Evolutionary conservation across 2,329 filamentous ascomycete genomes (phyloP), one percentile per base, ranked within the genome.

Genomic region (Verticillium tricorpus): DNA sequence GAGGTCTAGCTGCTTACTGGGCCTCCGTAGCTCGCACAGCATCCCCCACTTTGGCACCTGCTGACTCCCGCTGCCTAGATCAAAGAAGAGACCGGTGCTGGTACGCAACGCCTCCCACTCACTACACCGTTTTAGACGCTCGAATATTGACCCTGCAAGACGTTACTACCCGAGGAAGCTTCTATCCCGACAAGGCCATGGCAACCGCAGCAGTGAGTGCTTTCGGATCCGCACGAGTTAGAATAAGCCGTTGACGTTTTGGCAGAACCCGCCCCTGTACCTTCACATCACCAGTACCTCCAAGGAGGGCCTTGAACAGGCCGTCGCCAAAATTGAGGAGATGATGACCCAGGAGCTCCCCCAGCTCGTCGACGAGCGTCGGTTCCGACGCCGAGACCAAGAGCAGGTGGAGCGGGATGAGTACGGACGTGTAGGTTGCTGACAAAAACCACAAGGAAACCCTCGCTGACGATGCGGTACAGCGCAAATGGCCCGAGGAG

Each of bases 401-500:
- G 91, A 95, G 67, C 85, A 85, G 62, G 87, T 96, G 56, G 95
- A 98, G 76, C 87, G 92, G 63, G 94, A 97, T 71, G 92, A 97
- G 72, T 93, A 89, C 74, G 94, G 93, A 67, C 87, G 94, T 71
- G 92, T 96, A 86, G 72, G 83, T 73, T 64, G 63, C 50, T n/a
- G n/a, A 54, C 54, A 22, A 57, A 37, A 17, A n/a, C 15, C 17
- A 39, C 62, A 64, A 39, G 37, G 31, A 32, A n/a, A 22, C 17
- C 14, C 34, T 31, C 55, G 54, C 64, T 69, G 63, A 71, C 60
- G 57, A 40, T 52, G n/a, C 45, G 28, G 28, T 28, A 35, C 67
- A 96, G 92, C 92, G 93, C 68, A 99, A 98, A 91, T 99, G 95
- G 95, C 94, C 95, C 1, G 95, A 98, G 72, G 93, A 97, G 78